phyloP scores from a whole-genome alignment of 2,329 filamentous ascomycete species.

The Ophiosphaerella narmari region DNA sequence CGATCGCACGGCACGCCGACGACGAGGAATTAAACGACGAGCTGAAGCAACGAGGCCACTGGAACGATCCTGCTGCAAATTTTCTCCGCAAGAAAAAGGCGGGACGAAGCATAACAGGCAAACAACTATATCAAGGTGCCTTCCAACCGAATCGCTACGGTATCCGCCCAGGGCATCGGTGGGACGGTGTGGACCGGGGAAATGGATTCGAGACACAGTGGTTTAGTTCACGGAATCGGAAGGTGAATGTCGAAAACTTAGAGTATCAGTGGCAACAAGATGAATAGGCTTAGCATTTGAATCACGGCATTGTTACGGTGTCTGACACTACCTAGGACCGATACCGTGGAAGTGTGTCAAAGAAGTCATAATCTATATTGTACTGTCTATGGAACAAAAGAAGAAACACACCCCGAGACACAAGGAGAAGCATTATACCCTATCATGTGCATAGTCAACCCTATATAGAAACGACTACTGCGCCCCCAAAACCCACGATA shows the following conservation, averaged over 20 bases:
- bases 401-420: too few relatives aligned
- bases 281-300: constrained; percentile 56
- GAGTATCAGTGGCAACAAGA: constrained; percentile 98
- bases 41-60: constrained; percentile 74
- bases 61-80: constrained; percentile 91
- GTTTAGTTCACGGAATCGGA: constrained; percentile 84
- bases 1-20: constrained; percentile 77
- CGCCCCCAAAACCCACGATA: neutral
- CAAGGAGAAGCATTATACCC: too few relatives aligned
- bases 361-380: too few relatives aligned
- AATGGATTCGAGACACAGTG: constrained; percentile 94
- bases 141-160: constrained; percentile 91
- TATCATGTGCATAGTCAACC: too few relatives aligned
- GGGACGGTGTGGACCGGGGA: constrained; percentile 94
- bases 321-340: too few relatives aligned
- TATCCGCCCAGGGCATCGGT: constrained; percentile 87
- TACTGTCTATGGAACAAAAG: too few relatives aligned
- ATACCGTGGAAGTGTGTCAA: too few relatives aligned
- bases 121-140: constrained; percentile 76
- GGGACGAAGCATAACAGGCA: constrained; percentile 55
- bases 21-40: constrained; percentile 86
- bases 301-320: neutral
- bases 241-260: constrained; percentile 75
- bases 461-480: too few relatives aligned
- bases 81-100: constrained; percentile 66